Conservation (phyloP, 179 eudicot species). For the Actinidia arguta region DNA sequence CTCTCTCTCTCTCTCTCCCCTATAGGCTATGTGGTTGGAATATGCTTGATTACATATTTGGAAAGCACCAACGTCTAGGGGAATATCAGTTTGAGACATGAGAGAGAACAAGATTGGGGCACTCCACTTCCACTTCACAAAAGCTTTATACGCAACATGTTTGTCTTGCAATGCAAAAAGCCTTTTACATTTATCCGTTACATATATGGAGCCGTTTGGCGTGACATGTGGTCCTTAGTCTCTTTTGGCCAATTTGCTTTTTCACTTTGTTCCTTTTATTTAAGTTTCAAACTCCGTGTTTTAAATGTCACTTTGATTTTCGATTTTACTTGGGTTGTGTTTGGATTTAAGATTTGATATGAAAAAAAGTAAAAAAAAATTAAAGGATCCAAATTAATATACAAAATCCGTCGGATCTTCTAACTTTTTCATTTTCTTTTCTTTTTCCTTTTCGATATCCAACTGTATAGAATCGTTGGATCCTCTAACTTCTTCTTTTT, state of each 20-base stretch:
- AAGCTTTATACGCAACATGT: background rate
- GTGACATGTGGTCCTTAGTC: too few species aligned
- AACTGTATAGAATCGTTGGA: too few species aligned
- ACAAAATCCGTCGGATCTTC: background rate
- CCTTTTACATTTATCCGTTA: too few species aligned
- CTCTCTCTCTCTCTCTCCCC: background rate
- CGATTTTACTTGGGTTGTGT: too few species aligned
- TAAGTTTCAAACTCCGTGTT: too few species aligned
- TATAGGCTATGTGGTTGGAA: background rate
- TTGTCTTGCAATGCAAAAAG: background rate
- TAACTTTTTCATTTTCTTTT: background rate
- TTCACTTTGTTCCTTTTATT: too few species aligned
- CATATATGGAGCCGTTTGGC: too few species aligned
- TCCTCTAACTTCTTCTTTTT: too few species aligned
- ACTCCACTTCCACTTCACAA: constrained; percentile 8
- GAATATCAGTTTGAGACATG: background rate
- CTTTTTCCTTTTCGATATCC: background rate
- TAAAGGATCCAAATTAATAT: background rate
- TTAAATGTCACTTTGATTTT: too few species aligned
- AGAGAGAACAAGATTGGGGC: background rate
- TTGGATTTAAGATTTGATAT: too few species aligned
- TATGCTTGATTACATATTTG: background rate
- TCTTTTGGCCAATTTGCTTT: too few species aligned
- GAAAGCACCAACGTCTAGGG: background rate
- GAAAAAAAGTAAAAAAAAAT: too few species aligned